Evolutionary conservation across 1,284 basidiomycete species (phyloP), one percentile per base, ranked within the genome.

Genomic region (Tilletia horrida): DNA sequence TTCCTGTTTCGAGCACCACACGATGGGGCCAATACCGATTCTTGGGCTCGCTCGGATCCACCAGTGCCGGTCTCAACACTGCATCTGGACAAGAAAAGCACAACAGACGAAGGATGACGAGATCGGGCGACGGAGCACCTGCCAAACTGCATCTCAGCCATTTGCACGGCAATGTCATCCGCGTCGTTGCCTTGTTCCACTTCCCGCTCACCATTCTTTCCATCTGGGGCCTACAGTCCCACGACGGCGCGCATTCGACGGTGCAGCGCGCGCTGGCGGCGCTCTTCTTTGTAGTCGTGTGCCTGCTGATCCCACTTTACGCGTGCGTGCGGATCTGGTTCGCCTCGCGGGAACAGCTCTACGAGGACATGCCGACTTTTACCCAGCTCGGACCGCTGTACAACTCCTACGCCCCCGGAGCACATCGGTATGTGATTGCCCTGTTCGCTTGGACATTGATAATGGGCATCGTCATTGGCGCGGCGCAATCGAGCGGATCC

Each of bases 361-460:
- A 96, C 81, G 93, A 95, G 73, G 93, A 95, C 81, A 93, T 92
- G 11, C 87, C 90, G 72, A 95, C 93, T 0, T 85, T 97, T 13
- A 87, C 96, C n/a, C 87, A 90, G 1, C 86, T 93, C 13, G 95
- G 95, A 6, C 91, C 93, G n/a, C 85, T 97, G 64, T 98, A 98
- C 84, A 96, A 95, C 83, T 90, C 92, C 74, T 97, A 94, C 82
- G 88, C 91, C 25, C 91, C 92, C 70, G 91, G 91, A 40, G 93
- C 91, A 35, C 92, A 96, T 81, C 86, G 93, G 68, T 98, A 94
- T 83, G 89, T 90, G 3, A 87, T 86, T 62, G 85, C 95, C 57
- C 86, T 92, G 62, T 89, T 97, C 74, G 85, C 87, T 0, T 90
- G 88, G 66, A 95, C 92, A 76, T 82, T 97, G 25, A 86, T 89